Percentiles rank a stretch among this genome's conserved stretches.
Conservation (phyloP, 2,329 filamentous ascomycete species). For the Elsinoe australis region DNA sequence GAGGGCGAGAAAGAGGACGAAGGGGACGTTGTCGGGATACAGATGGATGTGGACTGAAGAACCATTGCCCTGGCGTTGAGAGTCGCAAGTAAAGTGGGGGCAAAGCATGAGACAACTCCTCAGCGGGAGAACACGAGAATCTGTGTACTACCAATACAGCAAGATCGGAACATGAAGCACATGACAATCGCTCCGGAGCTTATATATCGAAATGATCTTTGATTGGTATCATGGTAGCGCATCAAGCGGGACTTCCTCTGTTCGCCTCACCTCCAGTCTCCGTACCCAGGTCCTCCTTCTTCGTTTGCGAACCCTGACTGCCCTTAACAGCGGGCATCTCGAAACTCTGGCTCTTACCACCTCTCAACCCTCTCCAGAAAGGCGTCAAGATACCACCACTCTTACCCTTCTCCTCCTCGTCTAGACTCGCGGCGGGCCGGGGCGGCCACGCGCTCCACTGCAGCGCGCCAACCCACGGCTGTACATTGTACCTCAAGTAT, state of each 20-base stretch:
- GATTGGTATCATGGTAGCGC: conserved; percentile 3
- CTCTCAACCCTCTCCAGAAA: conserved; percentile 57
- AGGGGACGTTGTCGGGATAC: no score
- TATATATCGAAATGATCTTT: no score
- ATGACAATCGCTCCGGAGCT: no score
- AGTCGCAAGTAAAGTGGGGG: no score
- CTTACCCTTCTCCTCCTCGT: conserved; percentile 6
- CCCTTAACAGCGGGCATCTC: conserved; percentile 58
- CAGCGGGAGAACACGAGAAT: no score
- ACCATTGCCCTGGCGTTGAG: no score
- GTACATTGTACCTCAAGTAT: conserved; percentile 87
- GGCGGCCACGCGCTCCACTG: conserved; percentile 56
- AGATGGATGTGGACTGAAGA: no score
- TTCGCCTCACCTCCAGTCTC: conserved; percentile 44
- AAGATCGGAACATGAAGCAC: no score
- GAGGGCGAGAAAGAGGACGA: not conserved
- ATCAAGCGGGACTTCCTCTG: conserved; percentile 35
- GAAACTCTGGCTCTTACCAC: conserved; percentile 59
- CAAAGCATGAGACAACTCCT: no score
- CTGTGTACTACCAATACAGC: no score
- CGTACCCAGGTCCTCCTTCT: conserved; percentile 41
- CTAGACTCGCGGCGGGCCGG: conserved; percentile 21
- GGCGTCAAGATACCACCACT: conserved; percentile 34
- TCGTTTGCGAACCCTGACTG: conserved; percentile 38
- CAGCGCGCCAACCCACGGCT: conserved; percentile 88